A percentile compares a stretch with the other conserved stretches of the same genome.
These are phyloP conservation scores for Kodamaea sagamina DNA, from an alignment of 805 yeast species.

Conservation along the genomic window DNA sequence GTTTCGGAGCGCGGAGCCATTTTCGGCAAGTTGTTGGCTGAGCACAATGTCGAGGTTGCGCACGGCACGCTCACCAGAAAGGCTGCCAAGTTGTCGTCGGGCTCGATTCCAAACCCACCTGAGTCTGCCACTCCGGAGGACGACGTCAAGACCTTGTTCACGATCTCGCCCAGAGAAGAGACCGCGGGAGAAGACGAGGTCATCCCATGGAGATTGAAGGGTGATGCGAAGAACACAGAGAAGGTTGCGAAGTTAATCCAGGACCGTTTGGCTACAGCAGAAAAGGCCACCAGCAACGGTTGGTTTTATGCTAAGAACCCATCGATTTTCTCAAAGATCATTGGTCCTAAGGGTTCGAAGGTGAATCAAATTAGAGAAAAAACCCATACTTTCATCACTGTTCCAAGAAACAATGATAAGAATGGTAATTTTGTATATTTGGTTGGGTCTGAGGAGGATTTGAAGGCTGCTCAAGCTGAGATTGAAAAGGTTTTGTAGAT, in stretches of 20 bases:
- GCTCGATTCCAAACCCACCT: conserved; percentile 48
- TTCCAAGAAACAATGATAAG: conserved; percentile 61
- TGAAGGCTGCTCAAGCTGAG: conserved; percentile 35
- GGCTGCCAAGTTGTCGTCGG: conserved; percentile 52
- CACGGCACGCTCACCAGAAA: conserved; percentile 54
- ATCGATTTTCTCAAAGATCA: conserved; percentile 58
- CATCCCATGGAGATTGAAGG: conserved; percentile 71
- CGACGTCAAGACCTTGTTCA: conserved; percentile 45
- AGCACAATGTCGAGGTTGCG: conserved; percentile 57
- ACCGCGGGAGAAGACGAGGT: conserved; percentile 20
- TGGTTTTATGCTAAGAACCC: conserved; percentile 62
- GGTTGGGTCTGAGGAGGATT: conserved; percentile 59
- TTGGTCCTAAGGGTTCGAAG: conserved; percentile 77
- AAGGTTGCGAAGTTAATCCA: conserved; percentile 56
- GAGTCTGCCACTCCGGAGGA: conserved; percentile 47
- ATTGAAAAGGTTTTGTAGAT: conserved; percentile 13
- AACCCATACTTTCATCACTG: conserved; percentile 58
- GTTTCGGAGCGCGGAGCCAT: conserved; percentile 70
- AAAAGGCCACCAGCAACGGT: conserved; percentile 50
- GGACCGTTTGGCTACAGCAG: conserved; percentile 49
- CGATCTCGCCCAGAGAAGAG: conserved; percentile 39
- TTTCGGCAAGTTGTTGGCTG: conserved; percentile 52
- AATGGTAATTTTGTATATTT: conserved; percentile 55
- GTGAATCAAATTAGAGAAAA: conserved; percentile 61
- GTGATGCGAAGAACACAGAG: conserved; percentile 53